Conservation (phyloP, 2,329 filamentous ascomycete genomes). For the Colletotrichum sp. region DNA sequence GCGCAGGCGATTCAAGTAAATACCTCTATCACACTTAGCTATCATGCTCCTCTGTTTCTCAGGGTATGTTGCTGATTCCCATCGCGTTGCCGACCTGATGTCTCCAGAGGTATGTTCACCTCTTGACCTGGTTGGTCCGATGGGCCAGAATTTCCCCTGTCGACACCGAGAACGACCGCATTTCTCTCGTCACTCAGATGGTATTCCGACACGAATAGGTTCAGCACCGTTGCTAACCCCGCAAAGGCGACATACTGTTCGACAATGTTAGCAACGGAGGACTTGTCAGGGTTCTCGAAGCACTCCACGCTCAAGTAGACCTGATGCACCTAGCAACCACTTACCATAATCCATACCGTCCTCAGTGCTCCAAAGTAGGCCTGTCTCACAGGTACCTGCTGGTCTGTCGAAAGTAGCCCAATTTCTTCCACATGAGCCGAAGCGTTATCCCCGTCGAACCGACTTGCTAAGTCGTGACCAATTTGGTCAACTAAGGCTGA, state of each 20-base stretch:
- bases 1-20: background rate
- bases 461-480: background rate
- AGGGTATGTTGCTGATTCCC: background rate
- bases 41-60: background rate
- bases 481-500: background rate
- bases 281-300: background rate
- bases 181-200: background rate
- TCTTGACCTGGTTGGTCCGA: background rate
- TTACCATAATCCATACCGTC: slow-evolving; percentile 34
- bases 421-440: background rate
- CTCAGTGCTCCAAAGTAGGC: slow-evolving; percentile 29
- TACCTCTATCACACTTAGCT: background rate
- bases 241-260: background rate
- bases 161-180: background rate
- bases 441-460: slow-evolving; percentile 24
- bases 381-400: slow-evolving; percentile 26
- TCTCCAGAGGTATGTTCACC: background rate
- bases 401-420: background rate
- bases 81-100: background rate
- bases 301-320: background rate
- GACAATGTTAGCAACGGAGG: background rate
- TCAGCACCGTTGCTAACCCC: background rate
- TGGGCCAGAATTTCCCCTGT: background rate
- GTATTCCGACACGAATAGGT: background rate
- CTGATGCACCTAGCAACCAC: background rate